Conservation (phyloP, 108 stramenopile species). For the Discostella stelligeroides region DNA sequence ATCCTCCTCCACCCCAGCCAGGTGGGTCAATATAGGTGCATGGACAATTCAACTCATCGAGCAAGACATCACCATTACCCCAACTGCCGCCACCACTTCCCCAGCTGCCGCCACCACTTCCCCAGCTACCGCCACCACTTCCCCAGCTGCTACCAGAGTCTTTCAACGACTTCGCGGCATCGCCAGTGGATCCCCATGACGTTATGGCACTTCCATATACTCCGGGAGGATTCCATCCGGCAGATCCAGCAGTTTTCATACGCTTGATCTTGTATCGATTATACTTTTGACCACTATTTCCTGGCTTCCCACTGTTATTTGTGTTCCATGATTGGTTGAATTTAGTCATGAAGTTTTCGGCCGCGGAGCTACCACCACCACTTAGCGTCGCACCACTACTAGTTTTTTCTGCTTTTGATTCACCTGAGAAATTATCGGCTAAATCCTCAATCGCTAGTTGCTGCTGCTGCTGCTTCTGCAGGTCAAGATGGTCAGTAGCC, state of each 20-base stretch:
- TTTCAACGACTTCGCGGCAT: neutral
- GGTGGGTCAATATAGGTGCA: constrained; percentile 3
- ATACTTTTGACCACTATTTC: neutral
- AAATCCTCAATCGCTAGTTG: too few relatives aligned
- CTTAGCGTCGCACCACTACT: neutral
- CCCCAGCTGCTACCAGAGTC: neutral
- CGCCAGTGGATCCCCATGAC: constrained; percentile 5
- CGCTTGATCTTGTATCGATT: too few relatives aligned
- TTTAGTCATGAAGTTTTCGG: neutral
- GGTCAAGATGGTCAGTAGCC: neutral
- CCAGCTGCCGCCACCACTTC: neutral
- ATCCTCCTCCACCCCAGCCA: neutral
- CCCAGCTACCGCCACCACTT: neutral
- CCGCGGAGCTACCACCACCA: neutral
- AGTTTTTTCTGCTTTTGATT: neutral
- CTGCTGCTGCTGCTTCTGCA: too few relatives aligned
- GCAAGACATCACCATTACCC: neutral
- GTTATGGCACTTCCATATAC: neutral
- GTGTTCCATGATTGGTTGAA: neutral
- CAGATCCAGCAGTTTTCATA: neutral
- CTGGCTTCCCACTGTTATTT: neutral
- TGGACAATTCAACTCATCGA: constrained; percentile 1
- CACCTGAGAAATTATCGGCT: too few relatives aligned
- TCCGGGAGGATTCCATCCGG: neutral
- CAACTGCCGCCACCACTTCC: neutral